Base-by-base conservation (phyloP, 2,329 filamentous ascomycete species). In the Neobulgaria alba region DNA sequence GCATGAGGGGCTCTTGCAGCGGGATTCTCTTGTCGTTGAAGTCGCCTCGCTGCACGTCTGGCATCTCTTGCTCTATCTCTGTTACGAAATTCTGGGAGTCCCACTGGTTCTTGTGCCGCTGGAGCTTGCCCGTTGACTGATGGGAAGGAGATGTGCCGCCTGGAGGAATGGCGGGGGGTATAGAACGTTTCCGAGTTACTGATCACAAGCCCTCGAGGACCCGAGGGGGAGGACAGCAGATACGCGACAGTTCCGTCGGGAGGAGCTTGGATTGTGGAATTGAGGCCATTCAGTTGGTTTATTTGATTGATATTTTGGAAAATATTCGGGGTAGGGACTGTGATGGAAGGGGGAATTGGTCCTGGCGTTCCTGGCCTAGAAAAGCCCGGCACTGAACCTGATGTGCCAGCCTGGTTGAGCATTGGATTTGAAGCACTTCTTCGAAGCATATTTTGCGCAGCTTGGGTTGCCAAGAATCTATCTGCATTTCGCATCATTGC, bases 161-260 rank as follows among this genome's bases (percentile, higher is more conserved):
- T 43, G 9, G 47, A 51, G 10, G 47, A 36, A 34, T 41, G 46
- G 10, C 64, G 63, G 19, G 70, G 69, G 1, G 68, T 75, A 44
- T 67, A 72, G 43, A 72, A 79, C 9, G 68, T 63, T 18, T 74
- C 73, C 10, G 59, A 59, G 32, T 68, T 67, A 50, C 72, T 75
- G 30, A 81, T 61, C 5, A 82, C 57, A 1, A 82, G 58, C 4
- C 69, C 77, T 15, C 70, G 69, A 1, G 77, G 77, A 1, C 77
- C 77, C 31, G 67, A 65, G 0, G 77, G 75, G 0, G 77, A 80
- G 12, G 69, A 73, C 5, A 82, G 56, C 17, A 82, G 71, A 49
- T 79, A 81, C 2, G 79, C 72, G 43, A 75, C 70, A 0, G 69
- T 63, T 17, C 61, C 61, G 21, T 56, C 55, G 14, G 57, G 35